Conservation (phyloP, 2,329 filamentous ascomycete species). For the Phialophora chinensis region DNA sequence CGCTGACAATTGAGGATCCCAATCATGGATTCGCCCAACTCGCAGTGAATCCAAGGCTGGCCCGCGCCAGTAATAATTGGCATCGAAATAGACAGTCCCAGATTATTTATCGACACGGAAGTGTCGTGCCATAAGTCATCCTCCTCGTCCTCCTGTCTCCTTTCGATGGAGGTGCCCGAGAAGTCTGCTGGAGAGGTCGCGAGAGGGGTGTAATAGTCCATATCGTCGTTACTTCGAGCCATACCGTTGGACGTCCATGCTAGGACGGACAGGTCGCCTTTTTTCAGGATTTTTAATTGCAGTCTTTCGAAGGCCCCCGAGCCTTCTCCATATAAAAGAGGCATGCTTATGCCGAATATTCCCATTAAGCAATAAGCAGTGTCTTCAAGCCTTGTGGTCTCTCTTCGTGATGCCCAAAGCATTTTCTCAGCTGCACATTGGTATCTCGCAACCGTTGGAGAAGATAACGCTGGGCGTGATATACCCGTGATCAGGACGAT, state of each 20-base stretch:
- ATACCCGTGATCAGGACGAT: background rate
- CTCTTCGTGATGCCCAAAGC: constrained; percentile 28
- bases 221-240: background rate
- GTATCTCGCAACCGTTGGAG: no score
- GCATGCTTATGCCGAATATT: constrained; percentile 54
- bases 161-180: background rate
- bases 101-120: background rate
- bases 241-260: background rate
- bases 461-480: background rate
- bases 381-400: constrained; percentile 49
- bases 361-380: constrained; percentile 54
- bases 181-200: background rate
- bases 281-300: constrained; percentile 34
- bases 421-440: background rate
- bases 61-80: background rate
- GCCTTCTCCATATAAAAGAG: constrained; percentile 51
- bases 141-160: no score
- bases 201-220: background rate
- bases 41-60: background rate
- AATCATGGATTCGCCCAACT: background rate
- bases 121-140: background rate
- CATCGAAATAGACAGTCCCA: background rate
- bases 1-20: background rate
- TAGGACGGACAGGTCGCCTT: background rate
- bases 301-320: constrained; percentile 36